These are phyloP conservation scores for Geosiphon pyriformis DNA, from an alignment of 192 early-diverging fungal genomes.

Conservation along the genomic window DNA sequence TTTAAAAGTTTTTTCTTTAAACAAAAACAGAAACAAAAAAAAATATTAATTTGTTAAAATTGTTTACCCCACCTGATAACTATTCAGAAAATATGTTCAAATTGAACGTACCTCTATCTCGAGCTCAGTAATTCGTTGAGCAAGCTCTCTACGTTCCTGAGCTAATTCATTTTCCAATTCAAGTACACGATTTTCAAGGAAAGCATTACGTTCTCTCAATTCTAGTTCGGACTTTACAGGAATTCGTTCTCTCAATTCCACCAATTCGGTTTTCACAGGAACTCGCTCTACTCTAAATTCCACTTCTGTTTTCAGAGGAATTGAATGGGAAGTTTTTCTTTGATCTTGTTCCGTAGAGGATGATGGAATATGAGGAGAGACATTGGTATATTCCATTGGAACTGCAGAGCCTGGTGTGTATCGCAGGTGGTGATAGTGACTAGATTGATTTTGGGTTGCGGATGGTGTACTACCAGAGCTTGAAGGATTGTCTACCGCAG, in stretches of 20 bases:
- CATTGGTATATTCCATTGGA: not conserved
- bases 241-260: not conserved
- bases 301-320: not conserved
- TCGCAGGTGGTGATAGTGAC: not conserved
- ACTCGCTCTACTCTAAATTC: not conserved
- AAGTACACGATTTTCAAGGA: conserved; percentile 7
- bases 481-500: not conserved
- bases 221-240: not conserved
- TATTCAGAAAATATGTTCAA: not conserved
- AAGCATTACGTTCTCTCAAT: conserved; percentile 16
- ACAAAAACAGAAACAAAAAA: not conserved
- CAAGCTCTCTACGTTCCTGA: conserved; percentile 16
- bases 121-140: conserved; percentile 5
- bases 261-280: not conserved
- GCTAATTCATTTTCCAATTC: conserved; percentile 23
- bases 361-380: not conserved
- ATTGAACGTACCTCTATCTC: conserved; percentile 18
- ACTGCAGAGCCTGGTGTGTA: not conserved
- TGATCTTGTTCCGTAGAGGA: conserved; percentile 7
- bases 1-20: conserved; percentile 25
- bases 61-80: not conserved
- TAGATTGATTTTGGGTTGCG: not conserved
- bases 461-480: not conserved
- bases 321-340: not conserved
- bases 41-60: not conserved